phyloP scores from a whole-genome alignment of 257 asterid genomes.

The Linderniella brevidens region DNA sequence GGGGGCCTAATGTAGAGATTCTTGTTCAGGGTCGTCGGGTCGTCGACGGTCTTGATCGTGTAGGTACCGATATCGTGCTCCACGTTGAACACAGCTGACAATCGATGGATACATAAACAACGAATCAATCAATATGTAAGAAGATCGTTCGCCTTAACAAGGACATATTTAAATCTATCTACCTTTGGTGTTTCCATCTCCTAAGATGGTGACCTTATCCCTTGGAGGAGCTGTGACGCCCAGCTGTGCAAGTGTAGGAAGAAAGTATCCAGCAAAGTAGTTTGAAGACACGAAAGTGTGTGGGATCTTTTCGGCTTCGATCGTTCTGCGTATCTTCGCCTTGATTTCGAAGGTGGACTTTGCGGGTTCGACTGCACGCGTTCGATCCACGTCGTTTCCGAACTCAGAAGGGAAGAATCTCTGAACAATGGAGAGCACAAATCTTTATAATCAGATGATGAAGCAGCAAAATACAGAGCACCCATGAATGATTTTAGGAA shows the following conservation, averaged over 20 bases:
- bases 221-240: slow-evolving; percentile 32
- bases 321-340: slow-evolving; percentile 26
- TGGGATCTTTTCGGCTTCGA: slow-evolving; percentile 43
- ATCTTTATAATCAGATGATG: no score
- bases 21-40: slow-evolving; percentile 59
- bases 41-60: slow-evolving; percentile 50
- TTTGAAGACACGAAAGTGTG: slow-evolving; percentile 24
- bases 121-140: neutral
- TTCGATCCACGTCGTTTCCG: slow-evolving; percentile 38
- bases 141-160: neutral
- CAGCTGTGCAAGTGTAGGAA: slow-evolving; percentile 24
- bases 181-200: slow-evolving; percentile 66
- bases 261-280: slow-evolving; percentile 33
- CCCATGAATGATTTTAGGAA: no score
- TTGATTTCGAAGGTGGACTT: slow-evolving; percentile 23
- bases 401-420: slow-evolving; percentile 66
- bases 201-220: slow-evolving; percentile 28
- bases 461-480: neutral
- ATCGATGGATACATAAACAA: neutral
- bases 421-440: slow-evolving; percentile 8
- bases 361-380: slow-evolving; percentile 42
- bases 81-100: slow-evolving; percentile 40
- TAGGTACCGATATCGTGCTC: slow-evolving; percentile 46
- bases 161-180: no score
- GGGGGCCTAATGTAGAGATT: slow-evolving; percentile 39